Evolutionary conservation across 768 basidiomycete genomes (phyloP).

Genomic region (Lyophyllum decastes): DNA sequence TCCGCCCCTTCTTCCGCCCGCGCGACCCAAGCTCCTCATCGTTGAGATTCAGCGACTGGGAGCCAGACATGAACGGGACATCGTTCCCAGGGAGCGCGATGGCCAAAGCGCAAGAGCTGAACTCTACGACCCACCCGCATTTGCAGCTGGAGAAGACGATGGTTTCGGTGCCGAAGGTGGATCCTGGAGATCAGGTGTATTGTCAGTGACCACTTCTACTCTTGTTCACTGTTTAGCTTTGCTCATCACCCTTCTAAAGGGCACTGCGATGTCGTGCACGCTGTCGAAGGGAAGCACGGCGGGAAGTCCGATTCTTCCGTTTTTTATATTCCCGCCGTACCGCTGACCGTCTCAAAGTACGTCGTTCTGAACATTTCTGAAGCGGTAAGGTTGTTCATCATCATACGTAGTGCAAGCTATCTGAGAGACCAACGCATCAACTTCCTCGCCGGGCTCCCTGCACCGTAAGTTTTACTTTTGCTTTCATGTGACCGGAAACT

Average conservation of each 20-base stretch:
- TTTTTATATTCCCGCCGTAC: constrained; percentile 56
- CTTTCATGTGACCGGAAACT: neutral
- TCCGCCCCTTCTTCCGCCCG: constrained; percentile 68
- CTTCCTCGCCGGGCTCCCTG: constrained; percentile 47
- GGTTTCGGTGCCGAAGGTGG: constrained; percentile 56
- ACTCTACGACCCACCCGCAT: constrained; percentile 61
- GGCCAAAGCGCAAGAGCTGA: constrained; percentile 58
- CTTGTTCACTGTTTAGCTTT: neutral
- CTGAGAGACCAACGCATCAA: constrained; percentile 50
- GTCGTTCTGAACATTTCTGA: constrained; percentile 4
- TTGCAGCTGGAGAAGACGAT: constrained; percentile 55
- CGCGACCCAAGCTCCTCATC: constrained; percentile 20
- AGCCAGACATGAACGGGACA: constrained; percentile 48
- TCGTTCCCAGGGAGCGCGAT: constrained; percentile 57
- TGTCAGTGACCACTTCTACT: constrained; percentile 33
- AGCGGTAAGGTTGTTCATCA: neutral
- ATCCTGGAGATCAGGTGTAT: constrained; percentile 67
- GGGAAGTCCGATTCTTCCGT: constrained; percentile 55
- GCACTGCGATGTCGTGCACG: constrained; percentile 59
- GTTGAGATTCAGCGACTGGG: constrained; percentile 54
- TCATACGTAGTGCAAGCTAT: constrained; percentile 38
- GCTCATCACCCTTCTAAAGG: constrained; percentile 27
- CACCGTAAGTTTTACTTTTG: constrained; percentile 38
- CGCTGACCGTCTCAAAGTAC: constrained; percentile 51
- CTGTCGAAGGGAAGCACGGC: constrained; percentile 50